phyloP scores from a whole-genome alignment of 2,329 filamentous ascomycete species.

The Fusarium penzigii region DNA sequence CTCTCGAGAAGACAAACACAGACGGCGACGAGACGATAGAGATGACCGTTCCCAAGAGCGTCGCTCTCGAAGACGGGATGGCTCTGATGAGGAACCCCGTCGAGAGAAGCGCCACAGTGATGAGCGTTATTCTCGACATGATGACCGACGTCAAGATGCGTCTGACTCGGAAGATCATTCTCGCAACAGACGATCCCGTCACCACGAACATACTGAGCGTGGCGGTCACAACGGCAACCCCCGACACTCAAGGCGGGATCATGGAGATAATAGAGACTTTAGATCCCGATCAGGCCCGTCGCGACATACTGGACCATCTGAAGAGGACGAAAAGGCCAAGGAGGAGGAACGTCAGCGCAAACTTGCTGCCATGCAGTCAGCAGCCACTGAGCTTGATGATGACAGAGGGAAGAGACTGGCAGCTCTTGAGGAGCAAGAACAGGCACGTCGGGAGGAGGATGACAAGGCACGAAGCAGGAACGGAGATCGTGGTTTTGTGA shows the following conservation, averaged over 20 bases:
- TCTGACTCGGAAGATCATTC: slow-evolving; percentile 26
- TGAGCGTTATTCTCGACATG: slow-evolving; percentile 9
- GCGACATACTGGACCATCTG: slow-evolving; percentile 15
- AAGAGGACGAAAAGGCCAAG: slow-evolving; percentile 31
- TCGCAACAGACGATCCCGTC: slow-evolving; percentile 27
- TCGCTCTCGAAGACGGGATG: slow-evolving; percentile 4
- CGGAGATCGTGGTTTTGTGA: slow-evolving; percentile 65
- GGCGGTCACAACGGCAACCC: slow-evolving; percentile 2
- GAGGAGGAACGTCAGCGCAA: slow-evolving; percentile 65
- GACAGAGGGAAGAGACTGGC: slow-evolving; percentile 69
- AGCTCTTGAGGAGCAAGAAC: slow-evolving; percentile 66
- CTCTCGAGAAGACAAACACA: slow-evolving; percentile 25
- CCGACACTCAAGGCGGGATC: slow-evolving; percentile 9
- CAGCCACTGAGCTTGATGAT: slow-evolving; percentile 68
- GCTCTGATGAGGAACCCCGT: slow-evolving; percentile 9
- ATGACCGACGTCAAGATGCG: slow-evolving; percentile 25
- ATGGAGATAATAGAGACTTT: slow-evolving; percentile 4
- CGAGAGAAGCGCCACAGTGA: slow-evolving; percentile 19
- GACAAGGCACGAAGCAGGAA: slow-evolving; percentile 63
- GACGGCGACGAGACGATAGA: slow-evolving; percentile 22
- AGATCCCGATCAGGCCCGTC: slow-evolving; percentile 17
- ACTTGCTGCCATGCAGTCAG: slow-evolving; percentile 72
- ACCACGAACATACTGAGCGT: slow-evolving; percentile 5
- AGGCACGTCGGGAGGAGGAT: slow-evolving; percentile 65
- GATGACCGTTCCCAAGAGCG: no score